These are phyloP conservation scores for Fusarium subglutinans DNA, from an alignment of 2,329 filamentous ascomycete genomes.

Conservation along the genomic window DNA sequence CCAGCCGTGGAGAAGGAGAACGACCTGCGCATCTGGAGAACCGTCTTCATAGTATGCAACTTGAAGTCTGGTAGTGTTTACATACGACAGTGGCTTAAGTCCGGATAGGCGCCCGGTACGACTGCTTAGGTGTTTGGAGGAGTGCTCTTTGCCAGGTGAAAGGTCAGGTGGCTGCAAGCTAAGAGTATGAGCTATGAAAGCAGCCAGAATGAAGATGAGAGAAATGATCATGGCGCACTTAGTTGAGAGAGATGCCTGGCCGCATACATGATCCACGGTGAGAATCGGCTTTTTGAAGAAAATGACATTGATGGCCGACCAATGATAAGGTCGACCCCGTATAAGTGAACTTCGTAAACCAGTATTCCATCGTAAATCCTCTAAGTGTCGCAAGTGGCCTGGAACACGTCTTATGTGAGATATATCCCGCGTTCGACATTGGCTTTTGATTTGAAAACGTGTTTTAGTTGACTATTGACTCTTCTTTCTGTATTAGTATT, in stretches of 20 bases:
- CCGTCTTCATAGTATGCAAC: not conserved
- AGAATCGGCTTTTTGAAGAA: not conserved
- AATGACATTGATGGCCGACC: not conserved
- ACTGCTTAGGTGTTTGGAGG: not conserved
- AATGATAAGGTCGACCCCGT: not conserved
- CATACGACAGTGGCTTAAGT: not conserved
- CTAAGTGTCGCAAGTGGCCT: not conserved
- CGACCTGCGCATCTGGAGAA: not conserved
- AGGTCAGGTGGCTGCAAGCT: not conserved
- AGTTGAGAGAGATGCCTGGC: not conserved
- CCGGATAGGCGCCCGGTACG: not conserved
- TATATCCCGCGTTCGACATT: not conserved
- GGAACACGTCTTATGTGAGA: not conserved
- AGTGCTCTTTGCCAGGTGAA: not conserved
- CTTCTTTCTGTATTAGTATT: fast-evolving
- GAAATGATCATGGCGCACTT: not conserved
- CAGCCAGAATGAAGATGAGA: not conserved
- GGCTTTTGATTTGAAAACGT: not conserved
- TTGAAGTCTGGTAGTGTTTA: not conserved
- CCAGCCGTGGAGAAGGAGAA: not conserved
- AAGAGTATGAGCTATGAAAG: not conserved
- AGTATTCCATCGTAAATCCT: too few species aligned
- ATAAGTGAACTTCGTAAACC: not conserved
- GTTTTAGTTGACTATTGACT: fast-evolving
- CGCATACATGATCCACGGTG: not conserved